Base-by-base conservation (phyloP, 192 early-diverging fungal genomes). In the Podila horticola region DNA sequence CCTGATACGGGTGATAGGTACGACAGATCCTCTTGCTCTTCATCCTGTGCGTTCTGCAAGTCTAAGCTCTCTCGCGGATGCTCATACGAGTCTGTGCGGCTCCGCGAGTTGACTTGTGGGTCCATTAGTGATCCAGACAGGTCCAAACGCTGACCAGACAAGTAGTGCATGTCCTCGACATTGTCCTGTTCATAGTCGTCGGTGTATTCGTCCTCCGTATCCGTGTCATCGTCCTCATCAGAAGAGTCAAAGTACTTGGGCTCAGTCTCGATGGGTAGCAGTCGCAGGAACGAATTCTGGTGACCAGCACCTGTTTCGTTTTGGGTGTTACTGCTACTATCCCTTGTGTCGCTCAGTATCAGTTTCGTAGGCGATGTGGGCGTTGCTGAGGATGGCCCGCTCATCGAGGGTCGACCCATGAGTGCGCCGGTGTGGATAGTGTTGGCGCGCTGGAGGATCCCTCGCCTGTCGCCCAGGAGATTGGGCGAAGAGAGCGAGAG, bases 231-330 rank as follows among this genome's bases (percentile, higher is more conserved):
- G 2, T 67, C 65, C 20, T 64, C 70, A 4, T 62, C 61, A 17
- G 29, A 33, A 24, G 70, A 62, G 50, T 71, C 69, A 62, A 71
- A 77, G 50, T 77, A 77, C 3, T 52, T 33, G 0, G 26, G 58
- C 30, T 77, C 64, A 17, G 38, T 77, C 22, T 71, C n/a, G 48
- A 77, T 77, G 4, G 75, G 75, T 20, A 77, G 24, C 17, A 77
- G 58, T 4, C 75, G 75, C 19, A 77, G 38, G 26, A 77, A 61
- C 19, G 75, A 68, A 7, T 5, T 41, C 26, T 58, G 61, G 33
- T 28, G 33, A 2, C 55, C 74, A 6, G 26, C 34, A 10, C 55
- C 34, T 6, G 33, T 29, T 60, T n/a, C 67, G 49, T 6, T 63
- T 20, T 6, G 38, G 24, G 0, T 11, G 58, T 20, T 62, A 45